phyloP scores from a whole-genome alignment of 2,329 filamentous ascomycete genomes.

The Arthrinium phaeospermum region DNA sequence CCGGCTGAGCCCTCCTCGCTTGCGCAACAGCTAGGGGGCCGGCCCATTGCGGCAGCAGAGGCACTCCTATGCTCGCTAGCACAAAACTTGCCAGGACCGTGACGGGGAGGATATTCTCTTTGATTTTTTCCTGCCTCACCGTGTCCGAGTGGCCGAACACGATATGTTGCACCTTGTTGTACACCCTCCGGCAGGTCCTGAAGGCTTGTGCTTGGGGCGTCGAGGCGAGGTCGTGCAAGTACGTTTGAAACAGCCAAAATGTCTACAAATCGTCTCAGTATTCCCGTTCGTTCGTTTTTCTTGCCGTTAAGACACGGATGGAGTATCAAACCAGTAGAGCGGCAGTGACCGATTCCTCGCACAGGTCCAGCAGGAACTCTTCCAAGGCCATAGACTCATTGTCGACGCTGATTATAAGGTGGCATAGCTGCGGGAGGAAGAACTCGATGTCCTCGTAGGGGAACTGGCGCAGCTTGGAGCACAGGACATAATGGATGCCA shows the following conservation, averaged over 20 bases:
- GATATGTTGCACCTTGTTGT: slow-evolving; percentile 88
- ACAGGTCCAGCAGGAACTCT: slow-evolving; percentile 84
- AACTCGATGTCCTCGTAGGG: slow-evolving; percentile 92
- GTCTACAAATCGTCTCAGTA: slow-evolving; percentile 58
- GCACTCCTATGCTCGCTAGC: slow-evolving; percentile 76
- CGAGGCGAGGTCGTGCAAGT: slow-evolving; percentile 78
- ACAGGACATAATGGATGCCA: slow-evolving; percentile 87
- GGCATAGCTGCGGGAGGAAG: slow-evolving; percentile 87
- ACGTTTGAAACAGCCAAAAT: slow-evolving; percentile 90
- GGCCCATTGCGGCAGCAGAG: slow-evolving; percentile 77
- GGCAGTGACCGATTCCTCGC: slow-evolving; percentile 85
- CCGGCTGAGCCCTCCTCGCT: slow-evolving; percentile 74
- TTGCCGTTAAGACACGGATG: background rate
- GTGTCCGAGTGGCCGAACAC: slow-evolving; percentile 80
- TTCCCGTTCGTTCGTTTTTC: slow-evolving; percentile 3
- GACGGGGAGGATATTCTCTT: slow-evolving; percentile 80
- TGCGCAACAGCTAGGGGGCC: slow-evolving; percentile 83
- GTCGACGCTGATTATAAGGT: slow-evolving; percentile 85
- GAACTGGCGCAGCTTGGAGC: slow-evolving; percentile 87
- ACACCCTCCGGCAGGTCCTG: slow-evolving; percentile 81
- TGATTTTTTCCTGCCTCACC: slow-evolving; percentile 74
- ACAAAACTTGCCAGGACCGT: slow-evolving; percentile 83
- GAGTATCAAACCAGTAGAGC: slow-evolving; percentile 73
- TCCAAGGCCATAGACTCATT: slow-evolving; percentile 92
- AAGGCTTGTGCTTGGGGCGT: slow-evolving; percentile 80